Evolutionary conservation across 371 early-diverging fungal genomes (phyloP).

Genomic region (Capillidium rhysosporum): DNA sequence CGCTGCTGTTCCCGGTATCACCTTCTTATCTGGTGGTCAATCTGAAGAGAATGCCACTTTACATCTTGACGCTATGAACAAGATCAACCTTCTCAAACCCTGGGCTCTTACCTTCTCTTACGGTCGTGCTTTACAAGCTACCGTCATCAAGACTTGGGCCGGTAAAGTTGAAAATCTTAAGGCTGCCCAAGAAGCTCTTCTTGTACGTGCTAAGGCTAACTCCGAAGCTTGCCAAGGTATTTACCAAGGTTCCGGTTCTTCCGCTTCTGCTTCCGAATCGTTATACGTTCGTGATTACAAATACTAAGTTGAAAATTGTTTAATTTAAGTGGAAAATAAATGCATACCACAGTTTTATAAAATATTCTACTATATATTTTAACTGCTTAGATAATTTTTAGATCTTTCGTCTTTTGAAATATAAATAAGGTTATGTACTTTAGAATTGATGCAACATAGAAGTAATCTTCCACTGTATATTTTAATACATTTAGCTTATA

Average conservation of each 20-base stretch:
- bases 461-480: no score
- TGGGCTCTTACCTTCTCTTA: conserved; percentile 45
- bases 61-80: conserved; percentile 31
- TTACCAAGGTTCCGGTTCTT: conserved; percentile 15
- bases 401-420: no score
- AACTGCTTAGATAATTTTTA: no score
- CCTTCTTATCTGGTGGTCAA: conserved; percentile 51
- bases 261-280: conserved; percentile 10
- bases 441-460: no score
- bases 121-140: conserved; percentile 42
- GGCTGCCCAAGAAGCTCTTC: conserved; percentile 26
- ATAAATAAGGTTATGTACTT: no score
- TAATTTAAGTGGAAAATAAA: no score
- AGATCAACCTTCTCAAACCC: conserved; percentile 15
- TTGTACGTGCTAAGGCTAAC: conserved; percentile 27
- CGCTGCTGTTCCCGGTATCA: conserved; percentile 34
- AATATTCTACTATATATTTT: no score
- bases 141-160: conserved; percentile 29
- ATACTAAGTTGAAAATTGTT: conserved; percentile 8
- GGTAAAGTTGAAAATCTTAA: conserved; percentile 28
- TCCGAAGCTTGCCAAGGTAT: conserved; percentile 22
- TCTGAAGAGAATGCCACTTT: conserved; percentile 31
- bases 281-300: conserved; percentile 26
- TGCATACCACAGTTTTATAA: no score
- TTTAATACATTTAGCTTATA: no score